These are phyloP conservation scores for Pythium phragmitis DNA, from an alignment of 352 stramenopile species.

Conservation along the genomic window DNA sequence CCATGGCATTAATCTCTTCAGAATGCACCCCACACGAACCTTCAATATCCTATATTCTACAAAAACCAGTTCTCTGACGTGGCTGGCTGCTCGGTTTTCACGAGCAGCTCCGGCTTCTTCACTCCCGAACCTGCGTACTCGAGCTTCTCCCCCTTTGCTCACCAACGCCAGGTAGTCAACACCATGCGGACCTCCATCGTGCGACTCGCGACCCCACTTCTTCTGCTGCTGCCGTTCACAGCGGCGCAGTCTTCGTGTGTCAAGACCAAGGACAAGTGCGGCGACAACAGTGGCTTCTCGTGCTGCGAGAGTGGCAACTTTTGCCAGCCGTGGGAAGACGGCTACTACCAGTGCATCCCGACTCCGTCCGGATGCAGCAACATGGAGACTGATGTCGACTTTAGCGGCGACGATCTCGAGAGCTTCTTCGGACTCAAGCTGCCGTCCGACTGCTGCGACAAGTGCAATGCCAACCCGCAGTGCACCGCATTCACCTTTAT, in stretches of 20 bases:
- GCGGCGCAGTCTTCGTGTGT: constrained; percentile 13
- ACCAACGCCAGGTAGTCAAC: neutral
- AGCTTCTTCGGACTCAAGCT: constrained; percentile 36
- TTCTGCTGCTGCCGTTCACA: neutral
- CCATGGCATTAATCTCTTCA: neutral
- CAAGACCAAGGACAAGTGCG: constrained; percentile 29
- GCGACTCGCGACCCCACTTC: neutral
- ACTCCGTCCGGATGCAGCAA: constrained; percentile 33
- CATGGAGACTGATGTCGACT: constrained; percentile 51
- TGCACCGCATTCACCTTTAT: constrained; percentile 56
- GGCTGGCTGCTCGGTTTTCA: neutral
- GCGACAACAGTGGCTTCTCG: constrained; percentile 33
- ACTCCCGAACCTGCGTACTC: constrained; percentile 2
- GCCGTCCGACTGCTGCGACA: constrained; percentile 42
- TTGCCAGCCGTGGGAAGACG: constrained; percentile 51
- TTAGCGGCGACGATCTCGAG: constrained; percentile 25
- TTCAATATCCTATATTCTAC: neutral
- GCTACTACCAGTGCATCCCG: constrained; percentile 57
- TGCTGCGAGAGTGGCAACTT: constrained; percentile 39
- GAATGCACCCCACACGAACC: neutral
- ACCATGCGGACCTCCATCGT: neutral
- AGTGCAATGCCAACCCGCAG: constrained; percentile 34
- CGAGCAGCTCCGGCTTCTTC: neutral
- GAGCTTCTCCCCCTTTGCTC: neutral
- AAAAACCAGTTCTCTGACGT: neutral